phyloP scores from a whole-genome alignment of 1,139 yeast genomes.

The Pichia sp. region DNA sequence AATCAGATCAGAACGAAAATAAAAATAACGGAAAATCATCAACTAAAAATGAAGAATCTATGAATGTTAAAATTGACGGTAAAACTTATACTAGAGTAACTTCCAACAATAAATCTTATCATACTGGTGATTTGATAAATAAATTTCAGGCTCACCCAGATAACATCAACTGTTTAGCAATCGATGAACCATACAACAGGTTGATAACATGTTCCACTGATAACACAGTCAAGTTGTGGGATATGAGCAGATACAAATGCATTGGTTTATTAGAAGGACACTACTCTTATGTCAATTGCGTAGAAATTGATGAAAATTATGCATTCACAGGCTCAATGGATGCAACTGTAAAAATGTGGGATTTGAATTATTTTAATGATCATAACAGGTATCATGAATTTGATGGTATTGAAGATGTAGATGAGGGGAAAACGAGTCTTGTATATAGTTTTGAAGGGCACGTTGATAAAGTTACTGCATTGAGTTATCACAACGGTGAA shows the following conservation, averaged over 20 bases:
- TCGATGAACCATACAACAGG: conserved; percentile 64
- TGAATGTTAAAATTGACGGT: conserved; percentile 6
- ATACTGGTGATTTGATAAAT: conserved; percentile 48
- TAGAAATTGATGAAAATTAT: conserved; percentile 47
- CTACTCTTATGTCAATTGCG: conserved; percentile 46
- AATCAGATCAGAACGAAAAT: not conserved
- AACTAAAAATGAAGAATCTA: conserved; percentile 3
- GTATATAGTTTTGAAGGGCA: conserved; percentile 53
- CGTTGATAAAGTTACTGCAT: conserved; percentile 54
- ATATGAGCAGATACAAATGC: conserved; percentile 48
- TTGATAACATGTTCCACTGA: conserved; percentile 75
- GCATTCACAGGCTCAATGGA: conserved; percentile 59
- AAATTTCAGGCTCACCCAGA: conserved; percentile 49
- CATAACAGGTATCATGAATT: not conserved
- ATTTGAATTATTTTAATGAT: conserved; percentile 26
- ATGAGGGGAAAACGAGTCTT: conserved; percentile 25
- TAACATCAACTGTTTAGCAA: conserved; percentile 48
- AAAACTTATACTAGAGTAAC: conserved; percentile 10
- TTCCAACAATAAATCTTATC: conserved; percentile 38
- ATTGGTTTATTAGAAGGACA: conserved; percentile 47
- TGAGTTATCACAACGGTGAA: conserved; percentile 43
- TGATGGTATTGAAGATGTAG: conserved; percentile 17
- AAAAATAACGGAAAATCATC: not conserved
- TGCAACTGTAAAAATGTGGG: conserved; percentile 57
- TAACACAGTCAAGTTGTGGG: conserved; percentile 83